phyloP scores from a whole-genome alignment of 2,329 filamentous ascomycete genomes.

The Botryosphaeria dothidea region DNA sequence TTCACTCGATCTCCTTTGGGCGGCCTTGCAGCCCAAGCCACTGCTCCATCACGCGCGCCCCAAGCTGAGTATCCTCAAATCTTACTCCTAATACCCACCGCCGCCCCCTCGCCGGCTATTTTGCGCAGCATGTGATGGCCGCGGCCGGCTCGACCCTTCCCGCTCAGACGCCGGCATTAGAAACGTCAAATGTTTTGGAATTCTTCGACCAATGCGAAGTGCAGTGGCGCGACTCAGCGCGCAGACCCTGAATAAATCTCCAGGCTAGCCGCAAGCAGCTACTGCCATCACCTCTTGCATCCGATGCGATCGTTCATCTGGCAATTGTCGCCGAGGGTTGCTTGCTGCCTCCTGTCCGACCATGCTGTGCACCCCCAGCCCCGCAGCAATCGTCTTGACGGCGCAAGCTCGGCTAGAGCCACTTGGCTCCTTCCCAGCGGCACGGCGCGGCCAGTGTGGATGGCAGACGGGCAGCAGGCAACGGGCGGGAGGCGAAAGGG shows the following conservation, averaged over 20 bases:
- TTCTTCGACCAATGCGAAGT: background rate
- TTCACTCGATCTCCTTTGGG: constrained; percentile 14
- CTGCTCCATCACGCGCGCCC: constrained; percentile 5
- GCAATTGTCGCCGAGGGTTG: background rate
- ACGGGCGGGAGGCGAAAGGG: background rate
- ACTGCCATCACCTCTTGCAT: constrained; percentile 3
- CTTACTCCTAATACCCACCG: background rate
- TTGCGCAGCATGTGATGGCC: constrained; percentile 9
- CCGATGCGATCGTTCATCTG: constrained; percentile 12
- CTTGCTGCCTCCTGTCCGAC: background rate
- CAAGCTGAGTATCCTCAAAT: background rate
- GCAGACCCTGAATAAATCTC: constrained; percentile 14
- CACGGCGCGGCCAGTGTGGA: background rate
- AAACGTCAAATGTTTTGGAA: background rate
- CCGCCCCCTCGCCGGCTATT: constrained; percentile 1
- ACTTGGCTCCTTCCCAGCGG: constrained; percentile 1
- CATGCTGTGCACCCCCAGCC: constrained; percentile 7
- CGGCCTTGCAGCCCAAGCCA: constrained; percentile 6
- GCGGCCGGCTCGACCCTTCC: constrained; percentile 9
- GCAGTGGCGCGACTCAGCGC: background rate
- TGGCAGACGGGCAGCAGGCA: background rate
- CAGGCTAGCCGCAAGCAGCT: constrained; percentile 8
- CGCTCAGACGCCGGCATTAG: background rate
- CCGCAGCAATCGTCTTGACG: background rate
- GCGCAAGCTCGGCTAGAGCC: background rate